phyloP scores from a whole-genome alignment of 208 protist species.

The Trypanosoma congolense region DNA sequence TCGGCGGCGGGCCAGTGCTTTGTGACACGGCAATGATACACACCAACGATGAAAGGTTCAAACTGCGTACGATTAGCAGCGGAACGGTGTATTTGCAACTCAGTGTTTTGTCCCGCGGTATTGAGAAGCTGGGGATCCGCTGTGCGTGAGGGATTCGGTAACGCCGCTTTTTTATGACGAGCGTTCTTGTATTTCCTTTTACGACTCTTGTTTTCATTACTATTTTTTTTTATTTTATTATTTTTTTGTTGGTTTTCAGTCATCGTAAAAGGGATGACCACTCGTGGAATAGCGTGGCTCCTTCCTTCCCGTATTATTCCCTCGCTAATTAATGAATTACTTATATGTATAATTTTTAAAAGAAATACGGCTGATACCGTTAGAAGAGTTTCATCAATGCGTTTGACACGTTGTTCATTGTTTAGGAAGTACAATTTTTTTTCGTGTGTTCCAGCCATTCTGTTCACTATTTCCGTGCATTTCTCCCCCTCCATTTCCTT shows the following conservation, averaged over 20 bases:
- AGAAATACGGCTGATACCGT: too few species aligned
- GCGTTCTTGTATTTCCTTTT: neutral
- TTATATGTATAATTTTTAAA: too few species aligned
- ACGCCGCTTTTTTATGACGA: neutral
- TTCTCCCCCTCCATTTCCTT: neutral
- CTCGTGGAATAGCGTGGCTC: too few species aligned
- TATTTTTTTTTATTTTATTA: too few species aligned
- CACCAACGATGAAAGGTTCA: conserved; percentile 74
- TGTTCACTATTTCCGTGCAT: neutral
- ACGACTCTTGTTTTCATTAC: too few species aligned
- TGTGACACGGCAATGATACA: conserved; percentile 81
- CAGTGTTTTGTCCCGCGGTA: conserved; percentile 66
- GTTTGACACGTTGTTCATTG: neutral
- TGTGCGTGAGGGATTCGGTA: conserved; percentile 9
- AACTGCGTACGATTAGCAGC: conserved; percentile 70
- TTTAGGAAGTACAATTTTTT: neutral
- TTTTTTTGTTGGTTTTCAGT: too few species aligned
- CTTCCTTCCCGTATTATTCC: too few species aligned
- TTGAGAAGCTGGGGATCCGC: conserved; percentile 33
- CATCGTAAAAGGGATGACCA: too few species aligned
- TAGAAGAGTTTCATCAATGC: too few species aligned
- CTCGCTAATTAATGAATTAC: too few species aligned
- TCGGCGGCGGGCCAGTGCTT: conserved; percentile 79
- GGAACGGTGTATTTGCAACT: conserved; percentile 71
- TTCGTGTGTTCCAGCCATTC: neutral